phyloP scores from a whole-genome alignment of 108 stramenopile species.

The Mayamaea pseudoterrestris region DNA sequence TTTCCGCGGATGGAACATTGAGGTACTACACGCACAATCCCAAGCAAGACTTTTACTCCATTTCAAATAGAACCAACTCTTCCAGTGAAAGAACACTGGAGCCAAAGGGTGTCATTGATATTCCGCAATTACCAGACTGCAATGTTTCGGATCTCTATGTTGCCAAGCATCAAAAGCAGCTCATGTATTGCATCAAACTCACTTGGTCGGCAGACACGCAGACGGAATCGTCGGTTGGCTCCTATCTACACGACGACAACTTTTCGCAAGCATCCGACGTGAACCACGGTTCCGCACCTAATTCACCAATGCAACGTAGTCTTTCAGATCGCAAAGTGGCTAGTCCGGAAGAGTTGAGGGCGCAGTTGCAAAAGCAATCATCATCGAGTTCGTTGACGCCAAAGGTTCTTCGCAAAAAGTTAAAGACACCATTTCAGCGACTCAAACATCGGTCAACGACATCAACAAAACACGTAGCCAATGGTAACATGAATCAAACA shows the following conservation, averaged over 20 bases:
- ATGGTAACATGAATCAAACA: no score
- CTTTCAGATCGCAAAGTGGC: background rate
- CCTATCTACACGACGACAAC: background rate
- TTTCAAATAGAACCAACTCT: conserved; percentile 4
- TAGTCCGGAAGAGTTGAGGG: background rate
- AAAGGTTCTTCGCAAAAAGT: no score
- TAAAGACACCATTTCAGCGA: no score
- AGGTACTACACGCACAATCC: no score
- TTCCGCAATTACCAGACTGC: conserved; percentile 20
- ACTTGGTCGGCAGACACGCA: conserved; percentile 6
- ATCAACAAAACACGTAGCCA: no score
- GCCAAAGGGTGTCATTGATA: conserved; percentile 6
- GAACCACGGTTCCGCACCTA: background rate
- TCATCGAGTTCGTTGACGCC: no score
- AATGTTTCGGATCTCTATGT: conserved; percentile 27
- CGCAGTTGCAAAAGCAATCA: no score
- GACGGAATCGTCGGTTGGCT: background rate
- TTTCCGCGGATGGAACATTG: conserved; percentile 12
- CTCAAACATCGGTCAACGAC: no score
- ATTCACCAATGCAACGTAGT: background rate
- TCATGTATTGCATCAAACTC: conserved; percentile 25
- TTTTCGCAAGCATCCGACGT: background rate
- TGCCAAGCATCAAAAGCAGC: conserved; percentile 10
- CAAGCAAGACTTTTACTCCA: no score
- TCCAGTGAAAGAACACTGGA: no score